phyloP scores from a whole-genome alignment of 257 asterid genomes.

The Oldenlandia corymbosa region DNA sequence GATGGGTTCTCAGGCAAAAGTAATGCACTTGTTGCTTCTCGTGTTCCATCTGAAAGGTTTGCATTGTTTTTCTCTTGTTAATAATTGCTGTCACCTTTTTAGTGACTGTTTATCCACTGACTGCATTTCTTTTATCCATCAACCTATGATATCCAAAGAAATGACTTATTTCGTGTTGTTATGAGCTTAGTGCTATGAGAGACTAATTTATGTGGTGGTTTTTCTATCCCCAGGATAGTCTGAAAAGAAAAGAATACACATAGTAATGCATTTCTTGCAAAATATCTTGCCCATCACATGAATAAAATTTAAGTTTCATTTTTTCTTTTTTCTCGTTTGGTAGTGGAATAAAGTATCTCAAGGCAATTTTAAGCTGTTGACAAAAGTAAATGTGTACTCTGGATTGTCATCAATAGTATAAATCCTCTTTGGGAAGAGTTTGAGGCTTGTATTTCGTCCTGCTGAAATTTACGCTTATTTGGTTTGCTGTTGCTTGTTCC shows the following conservation, averaged over 20 bases:
- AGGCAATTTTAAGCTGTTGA: neutral
- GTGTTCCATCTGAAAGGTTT: constrained; percentile 70
- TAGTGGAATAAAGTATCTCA: neutral
- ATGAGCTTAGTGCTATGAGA: neutral
- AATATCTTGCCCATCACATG: neutral
- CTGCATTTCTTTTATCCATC: neutral
- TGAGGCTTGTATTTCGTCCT: neutral
- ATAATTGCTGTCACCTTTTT: constrained; percentile 3
- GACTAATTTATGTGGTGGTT: neutral
- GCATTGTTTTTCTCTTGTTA: constrained; percentile 16
- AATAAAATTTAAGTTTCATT: neutral
- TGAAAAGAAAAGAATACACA: neutral
- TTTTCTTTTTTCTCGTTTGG: neutral
- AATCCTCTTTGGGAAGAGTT: neutral
- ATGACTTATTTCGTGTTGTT: neutral
- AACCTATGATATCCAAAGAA: neutral
- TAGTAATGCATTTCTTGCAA: neutral
- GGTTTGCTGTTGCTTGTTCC: neutral
- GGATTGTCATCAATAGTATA: neutral
- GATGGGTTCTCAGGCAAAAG: constrained; percentile 54
- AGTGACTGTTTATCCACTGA: neutral
- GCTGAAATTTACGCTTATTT: neutral
- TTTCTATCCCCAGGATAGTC: neutral
- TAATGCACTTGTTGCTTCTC: constrained; percentile 44
- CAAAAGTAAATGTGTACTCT: neutral